phyloP scores from a whole-genome alignment of 495 filamentous ascomycete species.

The Hypomontagnella monticulosa region DNA sequence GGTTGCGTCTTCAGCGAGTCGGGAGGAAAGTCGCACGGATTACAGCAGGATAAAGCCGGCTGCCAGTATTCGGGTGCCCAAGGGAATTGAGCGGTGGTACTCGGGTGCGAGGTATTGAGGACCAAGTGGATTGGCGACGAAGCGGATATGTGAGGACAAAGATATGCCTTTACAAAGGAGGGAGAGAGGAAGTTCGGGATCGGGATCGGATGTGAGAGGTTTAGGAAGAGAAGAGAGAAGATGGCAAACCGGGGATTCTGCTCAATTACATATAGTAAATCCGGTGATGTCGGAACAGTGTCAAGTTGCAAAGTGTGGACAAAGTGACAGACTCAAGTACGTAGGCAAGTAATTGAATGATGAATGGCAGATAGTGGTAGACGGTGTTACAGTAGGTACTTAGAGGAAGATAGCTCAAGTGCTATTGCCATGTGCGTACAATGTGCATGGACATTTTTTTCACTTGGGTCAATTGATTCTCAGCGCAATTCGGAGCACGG shows the following conservation, averaged over 20 bases:
- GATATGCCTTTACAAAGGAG: conserved; percentile 7
- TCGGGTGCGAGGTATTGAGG: conserved; percentile 29
- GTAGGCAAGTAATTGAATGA: conserved; percentile 27
- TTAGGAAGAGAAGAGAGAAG: not conserved
- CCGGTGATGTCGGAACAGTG: conserved; percentile 9
- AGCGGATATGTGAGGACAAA: conserved; percentile 23
- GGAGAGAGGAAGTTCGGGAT: no score
- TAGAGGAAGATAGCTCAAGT: conserved; percentile 19
- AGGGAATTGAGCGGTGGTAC: not conserved
- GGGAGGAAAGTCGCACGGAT: conserved; percentile 14
- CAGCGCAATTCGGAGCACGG: conserved; percentile 37
- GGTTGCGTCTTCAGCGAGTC: conserved; percentile 49
- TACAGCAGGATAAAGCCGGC: not conserved
- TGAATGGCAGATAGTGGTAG: conserved; percentile 1
- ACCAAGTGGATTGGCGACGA: conserved; percentile 10
- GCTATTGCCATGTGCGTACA: not conserved
- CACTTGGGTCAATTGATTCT: conserved; percentile 5
- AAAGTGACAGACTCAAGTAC: conserved; percentile 33
- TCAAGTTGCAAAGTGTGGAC: conserved; percentile 26
- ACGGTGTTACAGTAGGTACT: conserved; percentile 20
- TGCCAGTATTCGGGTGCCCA: not conserved
- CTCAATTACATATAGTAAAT: not conserved
- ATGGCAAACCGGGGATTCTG: not conserved
- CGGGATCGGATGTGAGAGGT: no score
- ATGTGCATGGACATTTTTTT: conserved; percentile 14